Percentiles rank a stretch among this genome's conserved stretches.
Conservation (phyloP, 139 green algal genomes). For the Micractinium sp. region DNA sequence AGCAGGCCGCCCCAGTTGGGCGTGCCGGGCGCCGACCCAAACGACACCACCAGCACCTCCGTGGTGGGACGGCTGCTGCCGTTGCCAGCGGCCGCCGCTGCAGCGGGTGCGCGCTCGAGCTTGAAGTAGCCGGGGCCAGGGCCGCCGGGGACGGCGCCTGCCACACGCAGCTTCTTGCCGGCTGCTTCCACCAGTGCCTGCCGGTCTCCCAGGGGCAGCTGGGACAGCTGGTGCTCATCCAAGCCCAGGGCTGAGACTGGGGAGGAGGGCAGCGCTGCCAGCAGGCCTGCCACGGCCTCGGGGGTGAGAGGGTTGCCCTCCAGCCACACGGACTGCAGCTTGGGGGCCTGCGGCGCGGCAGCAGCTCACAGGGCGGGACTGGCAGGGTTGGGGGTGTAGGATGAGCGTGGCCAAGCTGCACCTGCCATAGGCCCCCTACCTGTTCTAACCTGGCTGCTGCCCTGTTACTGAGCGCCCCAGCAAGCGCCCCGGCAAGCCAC, state of each 20-base stretch:
- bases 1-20: conserved; percentile 95
- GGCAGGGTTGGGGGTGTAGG: background rate
- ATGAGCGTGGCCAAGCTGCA: background rate
- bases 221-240: conserved; percentile 47
- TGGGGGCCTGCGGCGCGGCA: conserved; percentile 3
- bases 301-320: conserved; percentile 79
- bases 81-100: conserved; percentile 33
- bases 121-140: conserved; percentile 83
- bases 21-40: conserved; percentile 91
- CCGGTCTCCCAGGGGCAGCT: background rate
- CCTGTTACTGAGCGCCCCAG: no score
- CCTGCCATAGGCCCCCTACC: background rate
- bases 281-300: conserved; percentile 37
- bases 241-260: conserved; percentile 50
- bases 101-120: conserved; percentile 49
- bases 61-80: conserved; percentile 16
- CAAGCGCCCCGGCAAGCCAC: no score
- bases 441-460: no score
- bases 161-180: conserved; percentile 29
- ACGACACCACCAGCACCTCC: conserved; percentile 86
- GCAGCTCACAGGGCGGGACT: background rate
- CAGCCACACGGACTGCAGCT: conserved; percentile 66
- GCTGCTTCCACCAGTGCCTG: conserved; percentile 17
- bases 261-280: conserved; percentile 28
- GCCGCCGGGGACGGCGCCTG: conserved; percentile 21